Evolutionary conservation across 1,284 basidiomycete genomes (phyloP).

Genomic region (Rugosomyces carneus): DNA sequence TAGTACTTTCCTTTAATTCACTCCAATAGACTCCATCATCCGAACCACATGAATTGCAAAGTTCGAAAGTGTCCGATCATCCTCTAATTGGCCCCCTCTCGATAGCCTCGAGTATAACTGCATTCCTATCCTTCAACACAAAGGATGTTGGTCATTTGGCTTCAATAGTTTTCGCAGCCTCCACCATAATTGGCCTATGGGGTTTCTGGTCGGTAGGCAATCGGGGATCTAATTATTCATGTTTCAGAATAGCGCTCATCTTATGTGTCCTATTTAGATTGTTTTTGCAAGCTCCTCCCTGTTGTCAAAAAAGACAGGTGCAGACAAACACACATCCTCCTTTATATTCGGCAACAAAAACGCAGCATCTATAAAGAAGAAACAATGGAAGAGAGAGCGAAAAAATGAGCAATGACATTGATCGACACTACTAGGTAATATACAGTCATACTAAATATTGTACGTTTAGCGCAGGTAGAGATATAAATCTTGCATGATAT

Average conservation of each 20-base stretch:
- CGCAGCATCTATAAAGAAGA: slow-evolving; percentile 68
- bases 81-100: slow-evolving; percentile 60
- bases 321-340: slow-evolving; percentile 72
- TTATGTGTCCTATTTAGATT: slow-evolving; percentile 34
- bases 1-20: slow-evolving; percentile 1
- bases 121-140: slow-evolving; percentile 64
- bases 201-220: slow-evolving; percentile 66
- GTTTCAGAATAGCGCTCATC: background rate
- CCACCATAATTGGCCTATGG: slow-evolving; percentile 50
- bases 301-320: slow-evolving; percentile 66
- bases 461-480: slow-evolving; percentile 4
- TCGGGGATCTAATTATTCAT: slow-evolving; percentile 1
- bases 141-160: slow-evolving; percentile 50
- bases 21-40: slow-evolving; percentile 37
- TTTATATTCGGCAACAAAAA: slow-evolving; percentile 74
- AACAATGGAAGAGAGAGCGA: slow-evolving; percentile 46
- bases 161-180: slow-evolving; percentile 43
- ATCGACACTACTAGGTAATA: background rate
- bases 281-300: slow-evolving; percentile 52
- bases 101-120: slow-evolving; percentile 42
- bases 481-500: background rate
- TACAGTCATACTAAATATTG: slow-evolving; percentile 1
- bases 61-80: slow-evolving; percentile 32
- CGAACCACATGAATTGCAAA: slow-evolving; percentile 24
- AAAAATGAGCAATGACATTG: slow-evolving; percentile 4